Evolutionary conservation across 1,284 basidiomycete genomes (phyloP), one percentile per base, ranked within the genome.

Genomic region (Leccinum glutinopallens): DNA sequence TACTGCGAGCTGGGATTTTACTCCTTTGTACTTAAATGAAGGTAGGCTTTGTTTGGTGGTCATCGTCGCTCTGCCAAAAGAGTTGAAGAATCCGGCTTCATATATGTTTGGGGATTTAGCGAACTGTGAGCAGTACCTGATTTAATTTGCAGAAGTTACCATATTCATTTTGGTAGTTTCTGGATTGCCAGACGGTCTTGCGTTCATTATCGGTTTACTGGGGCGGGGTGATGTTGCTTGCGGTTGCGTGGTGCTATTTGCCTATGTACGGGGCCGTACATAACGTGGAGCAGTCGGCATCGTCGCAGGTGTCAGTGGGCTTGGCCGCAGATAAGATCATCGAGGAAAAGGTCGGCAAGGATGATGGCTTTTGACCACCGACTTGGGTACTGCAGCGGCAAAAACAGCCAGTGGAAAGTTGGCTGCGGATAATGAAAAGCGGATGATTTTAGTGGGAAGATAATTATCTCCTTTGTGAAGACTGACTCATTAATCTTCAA

Each of bases 171-270:
- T 4, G 33, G 13, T 41, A 83, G 81, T 82, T 22, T 80, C 80
- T 25, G 81, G 81, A 6, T 88, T 82, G 82, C 77, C 78, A 3
- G 75, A 76, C 56, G 80, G 78, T 3, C 81, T 80, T 64, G 80
- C 84, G 1, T 85, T 86, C 69, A 73, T 84, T 56, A 74, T 85
- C 3, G 80, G 80, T 80, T 84, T 29, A 66, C 72, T 86, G 29
- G 25, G 25, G 25, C 25, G 25, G 25, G 25, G 25, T 25, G 25
- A 25, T 25, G 25, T 25, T 25, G 3, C 25, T 25, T 25, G 25
- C 25, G 25, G 25, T 25, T 3, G 25, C 25, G 25, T 25, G 25
- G 25, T 25, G 3, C 25, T 25, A 25, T 3, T 25, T 25, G 33
- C 73, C 74, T 8, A 2, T 2, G 67, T 76, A 29, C 17, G 74